Percentiles rank a stretch among this genome's conserved stretches.
Evolutionary conservation across 2,329 filamentous ascomycete genomes (phyloP).

Genomic region (Aureobasidium leucospermi): DNA sequence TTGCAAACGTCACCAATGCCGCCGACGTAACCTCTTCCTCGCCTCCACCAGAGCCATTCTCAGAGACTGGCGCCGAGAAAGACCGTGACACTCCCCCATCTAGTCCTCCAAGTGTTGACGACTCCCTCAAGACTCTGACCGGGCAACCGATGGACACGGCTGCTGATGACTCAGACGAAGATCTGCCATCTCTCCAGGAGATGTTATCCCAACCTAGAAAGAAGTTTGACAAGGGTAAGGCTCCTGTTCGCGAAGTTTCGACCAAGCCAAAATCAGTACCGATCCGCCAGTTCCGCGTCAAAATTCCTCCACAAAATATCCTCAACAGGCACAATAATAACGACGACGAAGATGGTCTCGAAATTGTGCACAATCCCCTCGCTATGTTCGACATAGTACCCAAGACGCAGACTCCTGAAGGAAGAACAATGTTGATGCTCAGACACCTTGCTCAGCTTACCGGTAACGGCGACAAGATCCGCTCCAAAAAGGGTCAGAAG

Average conservation of each 20-base stretch:
- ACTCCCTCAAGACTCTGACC: background rate
- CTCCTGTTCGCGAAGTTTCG: background rate
- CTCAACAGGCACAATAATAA: slow-evolving; percentile 1
- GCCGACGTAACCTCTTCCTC: slow-evolving; percentile 15
- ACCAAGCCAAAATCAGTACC: background rate
- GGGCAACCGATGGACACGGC: background rate
- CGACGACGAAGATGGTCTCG: slow-evolving; percentile 51
- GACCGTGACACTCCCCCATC: slow-evolving; percentile 35
- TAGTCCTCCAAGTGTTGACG: slow-evolving; percentile 30
- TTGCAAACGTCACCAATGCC: slow-evolving; percentile 36
- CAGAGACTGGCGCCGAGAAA: slow-evolving; percentile 47
- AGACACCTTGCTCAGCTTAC: slow-evolving; percentile 29
- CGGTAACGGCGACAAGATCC: slow-evolving; percentile 31
- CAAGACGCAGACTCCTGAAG: slow-evolving; percentile 21
- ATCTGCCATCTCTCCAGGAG: slow-evolving; percentile 35
- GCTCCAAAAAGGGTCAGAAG: slow-evolving; percentile 52
- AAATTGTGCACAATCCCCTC: slow-evolving; percentile 47
- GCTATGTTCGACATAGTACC: slow-evolving; percentile 33
- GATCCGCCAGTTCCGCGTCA: slow-evolving; percentile 3
- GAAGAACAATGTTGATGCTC: slow-evolving; percentile 27
- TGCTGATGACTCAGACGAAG: slow-evolving; percentile 25
- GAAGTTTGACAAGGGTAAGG: slow-evolving; percentile 17
- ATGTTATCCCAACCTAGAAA: slow-evolving; percentile 22
- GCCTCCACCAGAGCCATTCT: slow-evolving; percentile 46
- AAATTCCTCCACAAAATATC: background rate